Conservation (phyloP, 106 monocot species). For the Posidonia australis region DNA sequence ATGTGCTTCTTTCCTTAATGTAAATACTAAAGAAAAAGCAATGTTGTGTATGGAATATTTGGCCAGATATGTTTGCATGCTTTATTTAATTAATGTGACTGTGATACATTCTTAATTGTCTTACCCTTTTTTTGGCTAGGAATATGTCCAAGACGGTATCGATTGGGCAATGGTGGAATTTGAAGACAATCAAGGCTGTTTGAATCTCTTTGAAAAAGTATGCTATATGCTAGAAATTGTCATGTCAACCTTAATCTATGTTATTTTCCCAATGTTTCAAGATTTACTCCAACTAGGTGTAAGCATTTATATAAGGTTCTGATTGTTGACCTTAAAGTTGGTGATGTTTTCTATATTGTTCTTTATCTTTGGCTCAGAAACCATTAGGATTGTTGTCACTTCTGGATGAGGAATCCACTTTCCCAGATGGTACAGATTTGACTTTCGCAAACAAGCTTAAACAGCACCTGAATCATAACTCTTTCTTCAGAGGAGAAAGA, state of each 20-base stretch:
- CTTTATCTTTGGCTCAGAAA: conserved; percentile 42
- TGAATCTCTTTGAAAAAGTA: conserved; percentile 94
- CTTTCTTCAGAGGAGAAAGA: conserved; percentile 85
- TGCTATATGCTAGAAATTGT: neutral
- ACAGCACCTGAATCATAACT: conserved; percentile 69
- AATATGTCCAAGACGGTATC: conserved; percentile 96
- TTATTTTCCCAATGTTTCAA: neutral
- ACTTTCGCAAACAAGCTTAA: conserved; percentile 93
- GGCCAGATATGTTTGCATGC: no score
- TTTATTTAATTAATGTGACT: no score
- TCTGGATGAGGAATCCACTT: conserved; percentile 96
- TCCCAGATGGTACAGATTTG: conserved; percentile 93
- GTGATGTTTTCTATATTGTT: neutral
- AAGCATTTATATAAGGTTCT: neutral
- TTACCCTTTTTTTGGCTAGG: conserved; percentile 29
- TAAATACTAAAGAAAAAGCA: no score
- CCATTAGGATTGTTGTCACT: conserved; percentile 88
- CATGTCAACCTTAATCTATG: no score
- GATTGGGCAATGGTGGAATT: conserved; percentile 95
- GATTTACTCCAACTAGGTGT: neutral
- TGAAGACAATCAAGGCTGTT: conserved; percentile 89
- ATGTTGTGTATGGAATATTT: no score
- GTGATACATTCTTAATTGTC: neutral
- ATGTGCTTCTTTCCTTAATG: no score
- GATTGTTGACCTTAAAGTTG: no score